Percentiles rank a stretch among this genome's conserved stretches.
These are phyloP conservation scores for Monascus purpureus DNA, from an alignment of 495 filamentous ascomycete genomes.

Conservation along the genomic window DNA sequence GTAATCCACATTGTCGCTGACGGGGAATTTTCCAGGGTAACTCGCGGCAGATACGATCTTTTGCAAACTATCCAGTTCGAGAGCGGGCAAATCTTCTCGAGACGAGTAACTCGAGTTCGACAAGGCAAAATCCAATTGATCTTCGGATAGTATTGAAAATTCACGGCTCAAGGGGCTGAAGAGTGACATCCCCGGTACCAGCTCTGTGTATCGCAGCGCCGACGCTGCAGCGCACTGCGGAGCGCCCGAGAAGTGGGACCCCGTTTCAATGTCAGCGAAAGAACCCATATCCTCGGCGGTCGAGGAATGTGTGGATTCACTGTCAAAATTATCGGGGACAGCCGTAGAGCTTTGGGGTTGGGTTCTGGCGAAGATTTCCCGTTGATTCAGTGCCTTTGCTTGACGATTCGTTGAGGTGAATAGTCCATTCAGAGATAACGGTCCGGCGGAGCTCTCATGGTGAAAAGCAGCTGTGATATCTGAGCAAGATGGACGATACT, in stretches of 20 bases:
- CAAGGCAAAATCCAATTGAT: not conserved
- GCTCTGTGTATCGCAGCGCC: not conserved
- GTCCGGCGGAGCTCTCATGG: not conserved
- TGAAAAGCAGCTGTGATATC: not conserved
- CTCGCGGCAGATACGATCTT: not conserved
- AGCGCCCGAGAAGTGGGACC: not conserved
- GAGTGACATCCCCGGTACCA: not conserved
- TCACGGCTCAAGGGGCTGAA: not conserved
- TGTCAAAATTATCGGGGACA: not conserved
- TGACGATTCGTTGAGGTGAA: too few species aligned
- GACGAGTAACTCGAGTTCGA: not conserved
- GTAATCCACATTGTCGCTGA: not conserved
- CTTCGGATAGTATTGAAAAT: not conserved
- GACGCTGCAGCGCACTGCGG: not conserved
- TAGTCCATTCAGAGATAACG: not conserved
- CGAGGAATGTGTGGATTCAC: too few species aligned
- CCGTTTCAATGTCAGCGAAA: too few species aligned
- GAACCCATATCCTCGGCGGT: too few species aligned
- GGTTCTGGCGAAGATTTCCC: too few species aligned
- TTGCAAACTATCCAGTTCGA: not conserved
- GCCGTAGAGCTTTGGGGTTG: not conserved
- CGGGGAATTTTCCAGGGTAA: conserved; percentile 1
- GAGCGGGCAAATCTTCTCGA: not conserved
- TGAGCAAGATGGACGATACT: not conserved
- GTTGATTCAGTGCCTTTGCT: too few species aligned